A percentile compares a stretch with the other conserved stretches of the same genome.
Conservation (phyloP, 495 filamentous ascomycete genomes). For the Cryomyces minteri region DNA sequence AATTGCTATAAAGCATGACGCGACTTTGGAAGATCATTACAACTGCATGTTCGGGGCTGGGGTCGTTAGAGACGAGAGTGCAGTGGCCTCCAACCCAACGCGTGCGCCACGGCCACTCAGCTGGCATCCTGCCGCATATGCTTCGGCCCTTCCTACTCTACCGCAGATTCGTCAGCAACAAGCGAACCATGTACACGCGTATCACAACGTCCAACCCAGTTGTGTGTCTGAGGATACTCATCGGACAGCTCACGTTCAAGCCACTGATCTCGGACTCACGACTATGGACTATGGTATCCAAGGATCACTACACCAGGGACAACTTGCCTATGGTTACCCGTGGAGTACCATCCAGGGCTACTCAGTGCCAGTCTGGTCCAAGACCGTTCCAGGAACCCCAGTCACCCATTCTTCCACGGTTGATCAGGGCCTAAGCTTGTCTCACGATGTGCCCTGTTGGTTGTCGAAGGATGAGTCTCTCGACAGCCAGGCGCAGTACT, state of each 20-base stretch:
- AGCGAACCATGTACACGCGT: neutral
- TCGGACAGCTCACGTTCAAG: neutral
- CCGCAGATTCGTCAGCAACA: neutral
- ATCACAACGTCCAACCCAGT: neutral
- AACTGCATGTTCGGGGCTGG: neutral
- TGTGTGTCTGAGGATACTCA: neutral
- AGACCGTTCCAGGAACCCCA: too few species aligned
- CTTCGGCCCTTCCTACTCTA: neutral
- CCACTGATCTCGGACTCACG: neutral
- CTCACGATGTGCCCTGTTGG: neutral
- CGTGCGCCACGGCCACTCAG: neutral
- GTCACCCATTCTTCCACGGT: neutral
- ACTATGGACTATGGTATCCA: neutral
- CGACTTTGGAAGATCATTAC: slow-evolving; percentile 1
- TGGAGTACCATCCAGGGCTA: too few species aligned
- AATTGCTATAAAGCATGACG: neutral
- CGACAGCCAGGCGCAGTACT: neutral
- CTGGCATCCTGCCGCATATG: slow-evolving; percentile 1
- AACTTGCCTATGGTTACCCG: neutral
- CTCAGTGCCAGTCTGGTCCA: too few species aligned
- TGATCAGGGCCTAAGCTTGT: neutral
- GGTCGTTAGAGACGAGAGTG: neutral
- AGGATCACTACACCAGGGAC: neutral
- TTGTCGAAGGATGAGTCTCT: neutral
- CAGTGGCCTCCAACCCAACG: neutral